Evolutionary conservation across 495 filamentous ascomycete species (phyloP), one percentile per base, ranked within the genome.

Genomic region (Lasiosphaeria hispida): DNA sequence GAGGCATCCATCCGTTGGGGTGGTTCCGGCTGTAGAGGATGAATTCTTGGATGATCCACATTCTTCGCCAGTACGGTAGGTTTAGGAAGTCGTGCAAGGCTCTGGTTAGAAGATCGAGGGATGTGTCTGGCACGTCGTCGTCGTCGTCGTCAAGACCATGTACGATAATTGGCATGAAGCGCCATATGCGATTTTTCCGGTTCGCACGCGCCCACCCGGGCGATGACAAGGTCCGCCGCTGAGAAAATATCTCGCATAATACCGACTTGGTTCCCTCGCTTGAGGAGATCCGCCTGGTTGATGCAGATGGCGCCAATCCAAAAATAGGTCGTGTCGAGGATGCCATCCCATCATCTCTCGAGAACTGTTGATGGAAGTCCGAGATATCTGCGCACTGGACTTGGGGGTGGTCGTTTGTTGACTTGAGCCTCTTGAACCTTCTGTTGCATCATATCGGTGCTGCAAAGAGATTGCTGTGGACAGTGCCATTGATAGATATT

Each of bases 241-340:
- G 48, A 37, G 36, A 50, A 50, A 6, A 50, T 50, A 30, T 50
- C 48, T 14, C 33, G 48, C 48, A 50, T 50, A 18, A 50, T 50
- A 17, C 33, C 33, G 48, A 50, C 48, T 36, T 50, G 48, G 14
- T 50, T 18, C 3, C 48, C 48, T 17, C 48, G 48, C 7, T 50
- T 30, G 18, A 50, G 48, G 7, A 7, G 48, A 30, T 50, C 23
- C 19, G 34, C 45, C 14, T 44, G 41, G 41, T 44, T 44, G 41
- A 44, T 44, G 41, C 41, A 44, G 14, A n/a, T n/a, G n/a, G n/a
- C n/a, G n/a, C n/a, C n/a, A n/a, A n/a, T n/a, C n/a, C n/a, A n/a
- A n/a, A n/a, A 44, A 44, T 10, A 10, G 7, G 9, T 7, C 7
- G 41, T 14, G 41, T 15, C 14, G 7, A 44, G 9, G 8, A 7